These are phyloP conservation scores for Lactarius sp. DNA, from an alignment of 768 basidiomycete species.

Conservation along the genomic window DNA sequence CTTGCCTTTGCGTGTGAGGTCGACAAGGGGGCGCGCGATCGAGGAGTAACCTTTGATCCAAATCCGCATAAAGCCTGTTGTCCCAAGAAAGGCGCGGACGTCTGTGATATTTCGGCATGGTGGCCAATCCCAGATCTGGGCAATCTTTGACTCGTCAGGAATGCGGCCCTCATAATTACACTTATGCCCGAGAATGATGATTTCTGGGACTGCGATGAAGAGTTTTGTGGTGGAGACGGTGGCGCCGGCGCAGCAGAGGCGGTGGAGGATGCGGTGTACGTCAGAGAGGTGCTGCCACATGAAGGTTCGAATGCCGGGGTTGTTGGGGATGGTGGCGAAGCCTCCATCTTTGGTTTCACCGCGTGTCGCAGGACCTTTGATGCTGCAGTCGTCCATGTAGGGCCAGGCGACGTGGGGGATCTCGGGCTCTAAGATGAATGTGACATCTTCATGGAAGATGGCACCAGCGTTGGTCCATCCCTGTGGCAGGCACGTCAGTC, in stretches of 20 bases:
- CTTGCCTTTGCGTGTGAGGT: conserved; percentile 20
- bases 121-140: no score
- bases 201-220: conserved; percentile 21
- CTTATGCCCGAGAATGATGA: conserved; percentile 31
- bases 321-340: neutral
- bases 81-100: conserved; percentile 30
- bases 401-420: no score
- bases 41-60: conserved; percentile 1
- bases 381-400: no score
- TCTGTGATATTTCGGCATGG: no score
- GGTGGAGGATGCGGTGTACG: neutral
- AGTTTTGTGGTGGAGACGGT: neutral
- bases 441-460: conserved; percentile 33
- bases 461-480: no score
- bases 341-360: neutral
- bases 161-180: no score
- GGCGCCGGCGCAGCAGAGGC: no score
- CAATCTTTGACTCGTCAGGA: no score
- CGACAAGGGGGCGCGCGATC: no score
- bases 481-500: no score
- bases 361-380: no score
- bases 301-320: neutral
- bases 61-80: conserved; percentile 16
- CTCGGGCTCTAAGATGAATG: conserved; percentile 30
- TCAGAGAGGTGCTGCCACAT: no score